Percentiles rank a stretch among this genome's conserved stretches.
These are phyloP conservation scores for Terana coerulea DNA, from an alignment of 768 basidiomycete species.

Conservation along the genomic window DNA sequence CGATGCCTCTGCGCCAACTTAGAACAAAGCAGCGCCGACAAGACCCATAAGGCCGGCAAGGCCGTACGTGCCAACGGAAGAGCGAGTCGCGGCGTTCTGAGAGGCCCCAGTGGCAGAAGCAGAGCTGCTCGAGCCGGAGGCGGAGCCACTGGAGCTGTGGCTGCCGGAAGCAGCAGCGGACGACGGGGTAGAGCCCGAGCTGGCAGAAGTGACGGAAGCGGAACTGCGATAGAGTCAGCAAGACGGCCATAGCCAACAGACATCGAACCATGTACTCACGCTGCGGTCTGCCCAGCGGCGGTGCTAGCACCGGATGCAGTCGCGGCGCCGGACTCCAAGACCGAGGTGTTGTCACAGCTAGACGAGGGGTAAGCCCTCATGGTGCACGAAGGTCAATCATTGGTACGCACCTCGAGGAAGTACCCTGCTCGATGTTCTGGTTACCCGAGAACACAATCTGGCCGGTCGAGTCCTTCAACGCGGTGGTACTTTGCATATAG, in stretches of 20 bases:
- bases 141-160: conserved; percentile 1
- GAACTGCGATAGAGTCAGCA: too few species aligned
- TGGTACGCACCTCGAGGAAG: conserved; percentile 19
- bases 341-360: conserved; percentile 26
- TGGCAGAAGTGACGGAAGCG: conserved; percentile 2
- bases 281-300: conserved; percentile 3
- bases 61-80: conserved; percentile 33
- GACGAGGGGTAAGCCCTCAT: neutral
- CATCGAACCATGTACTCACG: neutral
- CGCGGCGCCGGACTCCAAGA: conserved; percentile 14
- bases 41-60: conserved; percentile 49
- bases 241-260: too few species aligned
- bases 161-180: conserved; percentile 4
- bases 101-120: conserved; percentile 24
- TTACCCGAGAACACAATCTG: conserved; percentile 46
- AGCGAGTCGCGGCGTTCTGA: conserved; percentile 28
- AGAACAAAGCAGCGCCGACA: conserved; percentile 47
- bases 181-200: conserved; percentile 15
- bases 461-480: conserved; percentile 59
- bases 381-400: neutral
- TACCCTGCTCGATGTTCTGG: conserved; percentile 38
- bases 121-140: conserved; percentile 14
- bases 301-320: conserved; percentile 3
- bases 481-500: conserved; percentile 39
- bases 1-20: too few species aligned